phyloP scores from a whole-genome alignment of 1,139 yeast genomes.

The Yamadazyma mexicana region DNA sequence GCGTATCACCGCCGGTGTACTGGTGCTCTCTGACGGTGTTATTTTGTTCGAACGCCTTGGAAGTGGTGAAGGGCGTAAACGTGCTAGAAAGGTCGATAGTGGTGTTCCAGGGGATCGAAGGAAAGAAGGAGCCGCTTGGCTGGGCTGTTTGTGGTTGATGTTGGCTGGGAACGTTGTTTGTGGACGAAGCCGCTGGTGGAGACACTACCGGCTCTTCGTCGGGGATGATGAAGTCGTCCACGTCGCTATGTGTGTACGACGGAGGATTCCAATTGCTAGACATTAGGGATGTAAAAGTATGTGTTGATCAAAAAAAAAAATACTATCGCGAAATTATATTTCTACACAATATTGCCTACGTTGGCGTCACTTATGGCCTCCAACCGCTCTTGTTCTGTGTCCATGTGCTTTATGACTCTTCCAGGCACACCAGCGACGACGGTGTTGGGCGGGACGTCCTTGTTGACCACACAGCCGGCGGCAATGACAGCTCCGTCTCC shows the following conservation, averaged over 20 bases:
- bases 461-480: constrained; percentile 65
- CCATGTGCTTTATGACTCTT: constrained; percentile 30
- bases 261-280: constrained; percentile 15
- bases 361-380: constrained; percentile 11
- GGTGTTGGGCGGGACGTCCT: constrained; percentile 50
- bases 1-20: constrained; percentile 79
- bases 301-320: no score
- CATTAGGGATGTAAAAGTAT: constrained; percentile 7
- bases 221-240: constrained; percentile 25
- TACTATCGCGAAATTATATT: not conserved
- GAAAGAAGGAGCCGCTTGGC: not conserved
- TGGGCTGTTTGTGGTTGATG: not conserved
- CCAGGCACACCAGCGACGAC: constrained; percentile 67
- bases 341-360: constrained; percentile 1
- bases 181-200: no score
- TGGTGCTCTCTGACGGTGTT: constrained; percentile 68
- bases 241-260: constrained; percentile 12
- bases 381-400: constrained; percentile 10
- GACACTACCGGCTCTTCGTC: constrained; percentile 19
- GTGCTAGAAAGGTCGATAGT: constrained; percentile 39
- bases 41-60: constrained; percentile 20
- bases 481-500: constrained; percentile 67
- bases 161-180: constrained; percentile 11
- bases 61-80: constrained; percentile 35
- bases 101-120: constrained; percentile 20